Conservation (phyloP, 2,329 filamentous ascomycete genomes). For the Colletotrichum cuscutae region DNA sequence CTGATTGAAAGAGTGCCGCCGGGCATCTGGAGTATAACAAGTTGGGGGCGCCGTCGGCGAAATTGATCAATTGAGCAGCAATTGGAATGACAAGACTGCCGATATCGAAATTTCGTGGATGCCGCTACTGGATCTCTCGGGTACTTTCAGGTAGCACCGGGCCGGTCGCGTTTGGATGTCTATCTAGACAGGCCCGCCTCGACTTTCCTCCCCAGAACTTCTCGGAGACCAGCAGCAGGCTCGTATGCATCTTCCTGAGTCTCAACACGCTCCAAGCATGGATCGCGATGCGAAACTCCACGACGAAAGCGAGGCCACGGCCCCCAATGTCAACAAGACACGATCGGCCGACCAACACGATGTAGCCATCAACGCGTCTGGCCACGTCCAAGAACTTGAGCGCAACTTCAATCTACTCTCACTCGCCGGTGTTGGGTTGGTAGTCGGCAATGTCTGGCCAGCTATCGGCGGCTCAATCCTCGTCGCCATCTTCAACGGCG, state of each 20-base stretch:
- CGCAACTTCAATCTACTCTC: constrained; percentile 53
- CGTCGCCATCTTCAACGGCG: constrained; percentile 68
- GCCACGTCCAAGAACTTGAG: constrained; percentile 51
- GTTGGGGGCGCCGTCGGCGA: background rate
- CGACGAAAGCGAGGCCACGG: background rate
- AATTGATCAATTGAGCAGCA: background rate
- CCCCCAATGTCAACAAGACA: constrained; percentile 4
- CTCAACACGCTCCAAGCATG: constrained; percentile 7
- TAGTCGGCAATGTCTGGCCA: constrained; percentile 56
- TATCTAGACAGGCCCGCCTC: background rate
- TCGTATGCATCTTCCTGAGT: background rate
- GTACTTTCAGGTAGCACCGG: background rate
- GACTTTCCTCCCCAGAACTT: background rate
- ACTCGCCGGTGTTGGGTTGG: constrained; percentile 52
- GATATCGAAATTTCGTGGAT: background rate
- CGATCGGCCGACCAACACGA: constrained; percentile 21
- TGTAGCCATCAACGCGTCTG: constrained; percentile 48
- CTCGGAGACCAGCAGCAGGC: background rate
- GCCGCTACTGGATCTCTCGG: background rate
- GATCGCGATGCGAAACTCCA: background rate
- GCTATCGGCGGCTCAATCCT: constrained; percentile 56
- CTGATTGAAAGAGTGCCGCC: background rate
- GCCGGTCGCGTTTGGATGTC: constrained; percentile 14
- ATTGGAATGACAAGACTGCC: background rate
- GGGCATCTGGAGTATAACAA: background rate